A percentile compares a stretch with the other conserved stretches of the same genome.
These are phyloP conservation scores for Pezicula rhizophila DNA, from an alignment of 2,329 filamentous ascomycete species.

Conservation along the genomic window DNA sequence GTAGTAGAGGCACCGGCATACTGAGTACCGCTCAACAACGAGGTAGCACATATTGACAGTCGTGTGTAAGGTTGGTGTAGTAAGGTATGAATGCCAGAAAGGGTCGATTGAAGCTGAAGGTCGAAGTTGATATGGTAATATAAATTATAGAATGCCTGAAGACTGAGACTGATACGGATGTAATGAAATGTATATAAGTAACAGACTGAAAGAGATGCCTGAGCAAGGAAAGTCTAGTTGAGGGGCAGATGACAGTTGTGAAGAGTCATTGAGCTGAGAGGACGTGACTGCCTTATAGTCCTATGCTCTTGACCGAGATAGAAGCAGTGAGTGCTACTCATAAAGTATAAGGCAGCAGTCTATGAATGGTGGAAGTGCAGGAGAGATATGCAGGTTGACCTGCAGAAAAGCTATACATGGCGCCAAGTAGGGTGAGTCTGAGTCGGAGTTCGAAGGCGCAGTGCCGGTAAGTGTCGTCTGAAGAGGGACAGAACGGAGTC, in stretches of 20 bases:
- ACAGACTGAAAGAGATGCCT: conserved; percentile 23
- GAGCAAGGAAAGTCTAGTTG: conserved; percentile 23
- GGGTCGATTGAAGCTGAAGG: conserved; percentile 1
- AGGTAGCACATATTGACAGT: conserved; percentile 58
- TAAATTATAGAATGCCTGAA: conserved; percentile 10
- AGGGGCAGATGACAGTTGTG: conserved; percentile 17
- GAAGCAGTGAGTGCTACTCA: conserved; percentile 9
- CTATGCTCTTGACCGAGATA: conserved; percentile 9
- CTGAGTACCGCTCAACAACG: conserved; percentile 63
- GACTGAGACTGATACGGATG: conserved; percentile 11
- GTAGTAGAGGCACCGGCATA: conserved; percentile 66
- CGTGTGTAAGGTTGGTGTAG: conserved; percentile 6
- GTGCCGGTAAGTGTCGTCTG: conserved; percentile 2
- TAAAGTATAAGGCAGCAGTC: conserved; percentile 23
- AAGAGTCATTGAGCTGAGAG: conserved; percentile 25
- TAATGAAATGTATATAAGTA: conserved; percentile 26
- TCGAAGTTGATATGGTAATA: conserved; percentile 5
- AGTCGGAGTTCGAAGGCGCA: conserved; percentile 18
- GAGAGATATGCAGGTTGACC: conserved; percentile 23
- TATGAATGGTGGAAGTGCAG: conserved; percentile 13
- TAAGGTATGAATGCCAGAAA: neutral
- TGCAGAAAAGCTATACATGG: conserved; percentile 16
- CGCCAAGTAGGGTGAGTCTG: conserved; percentile 18
- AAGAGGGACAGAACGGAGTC: neutral
- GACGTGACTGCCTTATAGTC: conserved; percentile 27